Conservation (phyloP, 768 basidiomycete species). For the Pleurotus cornucopiae region DNA sequence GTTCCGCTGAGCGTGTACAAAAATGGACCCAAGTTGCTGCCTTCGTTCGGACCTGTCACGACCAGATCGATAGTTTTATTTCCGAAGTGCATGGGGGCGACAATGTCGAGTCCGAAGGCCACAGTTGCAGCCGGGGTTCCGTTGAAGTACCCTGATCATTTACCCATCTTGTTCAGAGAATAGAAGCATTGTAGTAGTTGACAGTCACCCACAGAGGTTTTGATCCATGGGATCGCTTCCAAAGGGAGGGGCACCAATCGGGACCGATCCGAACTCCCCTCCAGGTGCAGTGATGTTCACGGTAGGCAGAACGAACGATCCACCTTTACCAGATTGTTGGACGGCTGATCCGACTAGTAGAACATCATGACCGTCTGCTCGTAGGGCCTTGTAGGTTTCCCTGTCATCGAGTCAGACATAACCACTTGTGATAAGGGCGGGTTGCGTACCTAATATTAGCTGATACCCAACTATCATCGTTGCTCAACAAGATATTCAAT, state of each 20-base stretch:
- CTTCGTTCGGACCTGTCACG: conserved; percentile 26
- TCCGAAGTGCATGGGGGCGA: conserved; percentile 20
- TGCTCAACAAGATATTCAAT: conserved; percentile 25
- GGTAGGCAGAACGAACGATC: conserved; percentile 23
- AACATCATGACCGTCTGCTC: conserved; percentile 22
- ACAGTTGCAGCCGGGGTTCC: conserved; percentile 25
- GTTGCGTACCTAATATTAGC: conserved; percentile 24
- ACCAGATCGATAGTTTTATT: conserved; percentile 22
- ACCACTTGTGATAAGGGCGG: background rate
- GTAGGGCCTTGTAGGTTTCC: conserved; percentile 21
- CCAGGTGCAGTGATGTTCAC: conserved; percentile 24
- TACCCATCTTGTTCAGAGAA: background rate
- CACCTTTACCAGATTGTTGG: conserved; percentile 26
- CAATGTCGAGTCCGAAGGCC: conserved; percentile 23
- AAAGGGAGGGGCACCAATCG: conserved; percentile 25
- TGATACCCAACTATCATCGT: conserved; percentile 29
- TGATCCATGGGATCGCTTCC: conserved; percentile 20
- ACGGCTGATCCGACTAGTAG: conserved; percentile 24
- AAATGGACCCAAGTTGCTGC: conserved; percentile 23
- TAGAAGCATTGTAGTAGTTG: background rate
- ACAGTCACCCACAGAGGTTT: conserved; percentile 19
- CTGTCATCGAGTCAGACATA: conserved; percentile 9
- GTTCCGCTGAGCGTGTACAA: conserved; percentile 25
- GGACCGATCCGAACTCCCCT: conserved; percentile 24
- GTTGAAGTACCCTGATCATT: conserved; percentile 23